Evolutionary conservation across 2,329 filamentous ascomycete species (phyloP).

Genomic region (Ophiognomonia clavigignenti-juglandacearum): DNA sequence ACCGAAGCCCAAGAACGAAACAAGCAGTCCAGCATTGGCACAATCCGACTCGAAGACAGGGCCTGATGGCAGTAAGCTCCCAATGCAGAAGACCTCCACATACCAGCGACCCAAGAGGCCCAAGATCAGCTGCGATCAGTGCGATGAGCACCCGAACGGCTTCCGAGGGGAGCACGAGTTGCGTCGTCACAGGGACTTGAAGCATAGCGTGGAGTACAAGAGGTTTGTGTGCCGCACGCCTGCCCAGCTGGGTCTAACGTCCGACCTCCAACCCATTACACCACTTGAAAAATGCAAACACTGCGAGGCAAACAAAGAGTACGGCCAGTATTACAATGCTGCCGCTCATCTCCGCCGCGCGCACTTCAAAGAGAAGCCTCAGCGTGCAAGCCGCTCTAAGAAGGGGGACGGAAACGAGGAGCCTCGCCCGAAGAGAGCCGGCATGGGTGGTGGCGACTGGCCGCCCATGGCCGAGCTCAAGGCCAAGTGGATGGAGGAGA

Average conservation of each 20-base stretch:
- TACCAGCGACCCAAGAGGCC: slow-evolving; percentile 62
- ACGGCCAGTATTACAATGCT: slow-evolving; percentile 91
- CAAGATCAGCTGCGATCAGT: slow-evolving; percentile 67
- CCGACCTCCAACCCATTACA: slow-evolving; percentile 47
- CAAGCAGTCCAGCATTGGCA: slow-evolving; percentile 20
- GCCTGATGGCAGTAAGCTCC: slow-evolving; percentile 37
- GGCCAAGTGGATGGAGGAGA: slow-evolving; percentile 51
- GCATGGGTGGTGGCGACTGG: slow-evolving; percentile 50
- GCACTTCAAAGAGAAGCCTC: slow-evolving; percentile 70
- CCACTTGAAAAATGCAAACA: slow-evolving; percentile 80
- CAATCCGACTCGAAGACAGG: slow-evolving; percentile 22
- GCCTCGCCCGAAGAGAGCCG: slow-evolving; percentile 43
- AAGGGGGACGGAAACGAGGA: slow-evolving; percentile 17
- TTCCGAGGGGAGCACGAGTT: slow-evolving; percentile 86
- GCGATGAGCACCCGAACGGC: slow-evolving; percentile 67
- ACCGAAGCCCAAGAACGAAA: slow-evolving; percentile 37
- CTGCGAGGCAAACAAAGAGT: slow-evolving; percentile 71
- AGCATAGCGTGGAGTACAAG: slow-evolving; percentile 56
- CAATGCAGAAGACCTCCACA: slow-evolving; percentile 33
- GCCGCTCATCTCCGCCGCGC: slow-evolving; percentile 83
- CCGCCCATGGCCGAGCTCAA: slow-evolving; percentile 54
- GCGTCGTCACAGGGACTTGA: slow-evolving; percentile 58
- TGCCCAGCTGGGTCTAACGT: slow-evolving; percentile 29
- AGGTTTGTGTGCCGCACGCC: slow-evolving; percentile 58
- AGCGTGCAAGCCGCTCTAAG: slow-evolving; percentile 31